Base-by-base conservation (phyloP, 1,139 yeast species). In the Saccharomyces hybrid region DNA sequence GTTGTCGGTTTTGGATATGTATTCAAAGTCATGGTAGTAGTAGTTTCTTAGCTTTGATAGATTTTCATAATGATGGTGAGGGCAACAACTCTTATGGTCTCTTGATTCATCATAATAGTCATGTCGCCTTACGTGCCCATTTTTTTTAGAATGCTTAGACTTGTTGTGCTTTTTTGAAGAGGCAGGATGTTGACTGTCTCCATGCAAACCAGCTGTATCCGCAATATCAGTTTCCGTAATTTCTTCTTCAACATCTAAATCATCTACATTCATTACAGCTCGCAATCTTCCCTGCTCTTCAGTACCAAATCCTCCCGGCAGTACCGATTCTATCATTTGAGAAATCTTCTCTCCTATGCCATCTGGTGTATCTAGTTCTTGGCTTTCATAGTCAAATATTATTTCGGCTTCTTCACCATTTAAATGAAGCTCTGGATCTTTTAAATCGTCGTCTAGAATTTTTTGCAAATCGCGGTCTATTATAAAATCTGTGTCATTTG, bases 361-460 rank as follows among this genome's bases (percentile, higher is more conserved):
- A 48, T 63, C 63, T 6, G 67, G 63, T 13, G 64, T 54, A 32
- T 66, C 67, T 13, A 64, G 54, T 25, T 58, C 63, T 46, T 64
- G 63, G 2, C 64, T 61, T 31, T 64, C 69, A 49, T 65, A 66
- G 50, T 68, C 71, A 54, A 68, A 68, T 41, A 67, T 62, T 48
- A 67, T 61, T 50, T 67, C 69, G 4, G 66, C 66, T 31, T 65
- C 67, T 25, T 60, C 64, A 13, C 58, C 65, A 47, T 62, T 61
- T 8, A 65, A 53, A 51, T 60, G 64, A 23, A 65, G 49, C 50
- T 63, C 67, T 13, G 68, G 62, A 47, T 63, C 65, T 7, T 58
- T 59, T 28, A 59, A 52, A 31, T 56, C 58, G 34, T 57, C 59
- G 13, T 52, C 58, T 28, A 51, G 31, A 26, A 44, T 48, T n/a